Base-by-base conservation (phyloP, 202 grass and related monocot species). In the Musa balbisiana region DNA sequence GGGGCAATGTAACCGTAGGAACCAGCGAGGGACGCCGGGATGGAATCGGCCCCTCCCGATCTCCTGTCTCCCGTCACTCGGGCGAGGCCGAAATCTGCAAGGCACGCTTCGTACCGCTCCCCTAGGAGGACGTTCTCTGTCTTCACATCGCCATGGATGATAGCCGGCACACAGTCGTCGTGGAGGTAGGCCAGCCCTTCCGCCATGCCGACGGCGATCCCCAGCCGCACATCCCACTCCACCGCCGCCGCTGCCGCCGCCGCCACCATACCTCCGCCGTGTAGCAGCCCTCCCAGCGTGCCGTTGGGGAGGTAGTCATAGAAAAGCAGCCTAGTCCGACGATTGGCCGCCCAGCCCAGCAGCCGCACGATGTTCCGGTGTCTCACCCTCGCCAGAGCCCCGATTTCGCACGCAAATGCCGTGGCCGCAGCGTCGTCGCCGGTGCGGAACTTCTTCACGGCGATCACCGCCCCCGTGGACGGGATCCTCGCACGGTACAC, bases 1-100 rank as follows among this genome's bases (percentile, higher is more conserved):
- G 92, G 87, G 49, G 93, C 90, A 20, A 96, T 96, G 85, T 92
- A 92, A 3, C 93, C 93, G 79, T 96, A 96, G 2, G 93, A 96
- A 1, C 93, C 93, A 51, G 84, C 87, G 81, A 92, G 89, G 14
- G 90, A 87, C 1, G 87, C 80, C 0, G 87, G 80, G 0, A 87
- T 81, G 1, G 87, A 78, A 72, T 84, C 81, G 55, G 4, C 53
- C 5, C 23, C 16, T 96, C 92, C 14, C 3, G 16, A 12, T 25
- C 79, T 75, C 51, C 82, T 68, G 60, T 85, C 82, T 2, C 85
- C 90, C 71, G 72, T 78, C 26, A 83, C 58, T 8, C 80, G 67
- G 82, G 93, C 93, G 17, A 96, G 93, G 20, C 93, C 93, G 33
- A 96, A 96, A 51, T 96, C 93, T 1, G 93, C 93, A 33, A 96